Evolutionary conservation across 208 protist genomes (phyloP).

Genomic region (Lotmaria passim): DNA sequence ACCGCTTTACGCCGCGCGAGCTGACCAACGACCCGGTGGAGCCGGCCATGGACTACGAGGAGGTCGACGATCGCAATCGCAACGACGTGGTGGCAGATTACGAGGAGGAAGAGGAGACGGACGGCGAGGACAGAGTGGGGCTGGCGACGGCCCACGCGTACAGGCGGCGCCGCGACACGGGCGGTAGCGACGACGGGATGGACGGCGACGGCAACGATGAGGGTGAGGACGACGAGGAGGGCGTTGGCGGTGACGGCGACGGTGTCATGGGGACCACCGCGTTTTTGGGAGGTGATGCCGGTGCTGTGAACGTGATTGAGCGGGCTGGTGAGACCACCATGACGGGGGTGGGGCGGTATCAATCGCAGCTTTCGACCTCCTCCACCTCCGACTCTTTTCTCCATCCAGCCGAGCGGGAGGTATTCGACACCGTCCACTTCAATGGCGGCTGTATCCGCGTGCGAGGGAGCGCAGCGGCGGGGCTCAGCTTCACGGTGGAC

Average conservation of each 20-base stretch:
- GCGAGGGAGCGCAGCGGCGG: slow-evolving; percentile 35
- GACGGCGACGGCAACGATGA: slow-evolving; percentile 52
- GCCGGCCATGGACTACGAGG: slow-evolving; percentile 21
- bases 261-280: slow-evolving; percentile 1
- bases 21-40: slow-evolving; percentile 10
- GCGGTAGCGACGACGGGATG: slow-evolving; percentile 6
- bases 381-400: slow-evolving; percentile 25
- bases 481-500: slow-evolving; percentile 79
- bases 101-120: slow-evolving; percentile 31
- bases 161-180: not conserved
- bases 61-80: slow-evolving; percentile 23
- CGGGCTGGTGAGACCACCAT: not conserved
- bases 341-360: slow-evolving; percentile 3
- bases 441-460: slow-evolving; percentile 72
- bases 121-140: slow-evolving; percentile 21
- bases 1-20: slow-evolving; percentile 13
- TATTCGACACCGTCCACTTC: slow-evolving; percentile 71
- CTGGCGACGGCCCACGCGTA: slow-evolving; percentile 13
- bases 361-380: slow-evolving; percentile 25
- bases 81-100: slow-evolving; percentile 27
- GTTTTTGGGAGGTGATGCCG: not conserved
- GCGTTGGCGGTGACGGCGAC: slow-evolving; percentile 20
- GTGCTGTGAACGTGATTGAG: not conserved
- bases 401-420: slow-evolving; percentile 13
- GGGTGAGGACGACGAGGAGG: slow-evolving; percentile 38